Evolutionary conservation across 371 early-diverging fungal genomes (phyloP), one percentile per base, ranked within the genome.

Genomic region (Blakeslea trispora): DNA sequence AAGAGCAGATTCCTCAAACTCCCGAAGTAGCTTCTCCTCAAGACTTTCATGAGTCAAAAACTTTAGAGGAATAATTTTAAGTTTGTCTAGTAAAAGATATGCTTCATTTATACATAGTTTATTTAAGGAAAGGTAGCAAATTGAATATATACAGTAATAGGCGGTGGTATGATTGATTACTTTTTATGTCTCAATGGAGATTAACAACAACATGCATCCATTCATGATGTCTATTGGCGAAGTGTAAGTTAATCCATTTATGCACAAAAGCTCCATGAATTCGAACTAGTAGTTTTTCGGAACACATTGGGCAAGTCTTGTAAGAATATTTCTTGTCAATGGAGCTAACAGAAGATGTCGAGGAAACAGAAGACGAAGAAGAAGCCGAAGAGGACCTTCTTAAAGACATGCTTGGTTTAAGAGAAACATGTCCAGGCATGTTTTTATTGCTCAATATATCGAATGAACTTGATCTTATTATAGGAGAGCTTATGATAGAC

Each of bases 131-230:
- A n/a, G 22, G 39, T 22, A 21, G 19, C 34, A 48, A 34, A 13
- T 13, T 15, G 19, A 39, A 35, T 54, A 37, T 39, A 17, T 45
- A 54, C 24, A 45, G 19, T 24, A 10, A 47, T 28, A 9, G 18
- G n/a, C 5, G 17, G 2, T 35, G 46, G 55, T n/a, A 34, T 53
- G 24, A 41, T 40, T 42, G 31, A 28, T 39, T 28, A 23, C 17
- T 47, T 41, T 40, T 37, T 45, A 37, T 45, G 24, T 45, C n/a
- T 60, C 42, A 68, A 34, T 72, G 74, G 46, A 77, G 64, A 45
- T 77, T 77, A 5, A 77, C 77, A 45, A 77, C 74, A 49, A 77
- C 77, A 54, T 77, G 77, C 55, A 77, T 69, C 68, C 72, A 72
- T 64, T 77, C 77, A 39, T 71, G 70, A 53, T 77, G 77, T 49